Conservation (phyloP, 2,329 filamentous ascomycete genomes). For the Stachybotrys chartarum region DNA sequence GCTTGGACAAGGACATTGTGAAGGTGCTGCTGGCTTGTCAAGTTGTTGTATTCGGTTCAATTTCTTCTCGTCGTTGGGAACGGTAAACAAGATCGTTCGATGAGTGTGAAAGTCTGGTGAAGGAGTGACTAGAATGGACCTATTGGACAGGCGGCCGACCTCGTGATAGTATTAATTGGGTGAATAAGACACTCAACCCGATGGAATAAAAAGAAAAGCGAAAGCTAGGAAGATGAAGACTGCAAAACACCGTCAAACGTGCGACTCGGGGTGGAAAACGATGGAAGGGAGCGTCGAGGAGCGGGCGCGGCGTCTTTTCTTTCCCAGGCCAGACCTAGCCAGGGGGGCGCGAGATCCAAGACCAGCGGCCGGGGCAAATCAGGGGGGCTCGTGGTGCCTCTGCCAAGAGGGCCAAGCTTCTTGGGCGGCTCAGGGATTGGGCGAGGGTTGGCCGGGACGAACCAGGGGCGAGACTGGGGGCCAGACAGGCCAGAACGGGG, state of each 20-base stretch:
- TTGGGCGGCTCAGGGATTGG: not conserved
- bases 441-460: not conserved
- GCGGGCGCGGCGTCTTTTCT: not conserved
- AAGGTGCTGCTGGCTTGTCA: slow-evolving; percentile 6
- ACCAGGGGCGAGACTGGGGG: no score
- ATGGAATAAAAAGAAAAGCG: not conserved
- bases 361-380: not conserved
- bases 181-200: not conserved
- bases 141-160: slow-evolving; percentile 1
- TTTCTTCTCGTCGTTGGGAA: not conserved
- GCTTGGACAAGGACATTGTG: slow-evolving; percentile 26
- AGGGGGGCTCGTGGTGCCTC: not conserved
- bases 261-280: not conserved
- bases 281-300: not conserved
- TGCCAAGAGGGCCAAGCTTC: not conserved
- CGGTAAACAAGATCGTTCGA: not conserved
- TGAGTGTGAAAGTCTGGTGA: not conserved
- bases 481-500: not conserved
- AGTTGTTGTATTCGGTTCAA: not conserved
- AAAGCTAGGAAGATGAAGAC: not conserved
- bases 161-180: not conserved
- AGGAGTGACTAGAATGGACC: slow-evolving; percentile 1
- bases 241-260: not conserved
- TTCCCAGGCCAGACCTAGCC: not conserved
- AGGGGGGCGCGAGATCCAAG: not conserved